phyloP scores from a whole-genome alignment of 345 rosid species.

The Camelina sativa region DNA sequence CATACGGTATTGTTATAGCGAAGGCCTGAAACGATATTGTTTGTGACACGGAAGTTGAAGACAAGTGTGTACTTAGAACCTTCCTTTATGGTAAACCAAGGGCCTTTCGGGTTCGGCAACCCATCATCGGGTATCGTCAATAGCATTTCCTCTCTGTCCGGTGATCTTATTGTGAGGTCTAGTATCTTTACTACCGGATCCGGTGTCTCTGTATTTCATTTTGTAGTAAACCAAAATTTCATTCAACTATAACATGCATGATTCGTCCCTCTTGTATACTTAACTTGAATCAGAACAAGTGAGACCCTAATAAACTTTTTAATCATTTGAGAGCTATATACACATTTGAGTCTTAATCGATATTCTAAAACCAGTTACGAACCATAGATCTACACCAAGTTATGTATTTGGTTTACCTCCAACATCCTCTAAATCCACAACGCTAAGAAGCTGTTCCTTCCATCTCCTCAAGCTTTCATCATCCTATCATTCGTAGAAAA shows the following conservation, averaged over 20 bases:
- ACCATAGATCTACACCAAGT: conserved; percentile 3
- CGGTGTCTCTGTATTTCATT: conserved; percentile 58
- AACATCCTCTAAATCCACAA: conserved; percentile 68
- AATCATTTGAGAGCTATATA: not conserved
- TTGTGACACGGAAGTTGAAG: conserved; percentile 75
- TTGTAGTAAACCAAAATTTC: not conserved
- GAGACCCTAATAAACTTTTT: not conserved
- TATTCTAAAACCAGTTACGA: not conserved
- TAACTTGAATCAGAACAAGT: conserved; percentile 7
- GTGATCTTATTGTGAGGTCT: conserved; percentile 67
- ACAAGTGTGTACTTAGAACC: conserved; percentile 75
- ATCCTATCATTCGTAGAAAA: conserved; percentile 49
- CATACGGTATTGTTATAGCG: conserved; percentile 84
- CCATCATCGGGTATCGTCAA: conserved; percentile 70
- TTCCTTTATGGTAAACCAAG: conserved; percentile 94
- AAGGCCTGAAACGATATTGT: conserved; percentile 92
- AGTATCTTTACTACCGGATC: conserved; percentile 89
- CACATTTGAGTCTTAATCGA: not conserved
- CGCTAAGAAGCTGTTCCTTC: conserved; percentile 91
- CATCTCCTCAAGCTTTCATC: conserved; percentile 96
- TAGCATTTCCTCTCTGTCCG: conserved; percentile 73
- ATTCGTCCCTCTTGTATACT: not conserved
- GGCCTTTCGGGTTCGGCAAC: conserved; percentile 58
- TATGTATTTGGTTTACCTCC: conserved; percentile 58
- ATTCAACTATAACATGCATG: not conserved